Percentiles rank a stretch among this genome's conserved stretches.
These are phyloP conservation scores for Alternaria arborescens DNA, from an alignment of 2,329 filamentous ascomycete genomes.

Conservation along the genomic window DNA sequence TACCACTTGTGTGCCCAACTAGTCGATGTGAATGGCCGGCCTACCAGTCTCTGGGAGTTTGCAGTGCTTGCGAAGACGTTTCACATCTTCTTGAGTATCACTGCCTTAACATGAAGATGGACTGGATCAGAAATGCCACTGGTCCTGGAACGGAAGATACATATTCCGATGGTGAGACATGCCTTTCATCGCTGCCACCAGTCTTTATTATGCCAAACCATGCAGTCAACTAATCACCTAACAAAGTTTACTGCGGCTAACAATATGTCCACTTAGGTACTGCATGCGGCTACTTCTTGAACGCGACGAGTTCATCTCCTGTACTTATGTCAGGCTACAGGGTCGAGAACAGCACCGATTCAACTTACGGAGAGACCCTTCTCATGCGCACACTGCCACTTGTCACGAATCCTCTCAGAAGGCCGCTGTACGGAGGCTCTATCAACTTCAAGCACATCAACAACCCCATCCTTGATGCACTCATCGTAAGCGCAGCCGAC, in stretches of 20 bases:
- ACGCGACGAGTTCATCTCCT: conserved; percentile 22
- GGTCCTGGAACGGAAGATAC: conserved; percentile 7
- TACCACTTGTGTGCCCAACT: conserved; percentile 36
- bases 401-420: conserved; percentile 5
- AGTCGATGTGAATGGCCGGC: conserved; percentile 33
- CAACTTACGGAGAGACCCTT: conserved; percentile 18
- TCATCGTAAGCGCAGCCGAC: conserved; percentile 21
- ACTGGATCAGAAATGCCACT: conserved; percentile 24
- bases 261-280: conserved; percentile 7
- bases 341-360: not conserved
- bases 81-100: conserved; percentile 24
- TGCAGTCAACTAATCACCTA: not conserved
- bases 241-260: not conserved
- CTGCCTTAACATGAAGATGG: conserved; percentile 24
- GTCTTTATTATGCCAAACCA: not conserved
- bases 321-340: conserved; percentile 32
- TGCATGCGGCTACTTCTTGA: conserved; percentile 39
- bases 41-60: conserved; percentile 35
- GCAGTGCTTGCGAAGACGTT: conserved; percentile 33
- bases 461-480: conserved; percentile 19
- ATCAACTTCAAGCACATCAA: conserved; percentile 29
- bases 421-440: conserved; percentile 24
- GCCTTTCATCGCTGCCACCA: not conserved
- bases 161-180: conserved; percentile 9
- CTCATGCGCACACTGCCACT: conserved; percentile 29